Percentiles rank a stretch among this genome's conserved stretches.
Evolutionary conservation across 345 rosid genomes (phyloP).

Genomic region (Camelina sativa): DNA sequence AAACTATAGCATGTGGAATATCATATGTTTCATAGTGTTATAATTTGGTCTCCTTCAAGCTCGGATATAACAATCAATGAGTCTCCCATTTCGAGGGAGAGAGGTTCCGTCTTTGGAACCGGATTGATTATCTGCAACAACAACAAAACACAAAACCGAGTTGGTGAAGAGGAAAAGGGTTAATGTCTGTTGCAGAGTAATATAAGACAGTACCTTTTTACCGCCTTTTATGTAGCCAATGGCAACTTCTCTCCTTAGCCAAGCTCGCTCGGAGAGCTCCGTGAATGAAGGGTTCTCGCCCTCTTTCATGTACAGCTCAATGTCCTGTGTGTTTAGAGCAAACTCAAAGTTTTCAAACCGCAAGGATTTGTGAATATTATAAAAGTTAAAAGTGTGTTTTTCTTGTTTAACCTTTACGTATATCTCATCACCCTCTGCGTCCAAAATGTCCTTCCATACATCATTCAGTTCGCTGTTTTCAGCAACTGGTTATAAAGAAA

Average conservation of each 20-base stretch:
- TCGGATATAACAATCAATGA: constrained; percentile 88
- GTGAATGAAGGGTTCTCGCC: constrained; percentile 88
- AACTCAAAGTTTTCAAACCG: constrained; percentile 10
- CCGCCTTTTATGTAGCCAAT: constrained; percentile 82
- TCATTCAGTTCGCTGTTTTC: constrained; percentile 85
- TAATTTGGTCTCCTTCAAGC: constrained; percentile 69
- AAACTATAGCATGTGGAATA: constrained; percentile 18
- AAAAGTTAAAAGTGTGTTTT: constrained; percentile 9
- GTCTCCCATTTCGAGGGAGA: constrained; percentile 60
- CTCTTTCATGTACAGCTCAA: constrained; percentile 74
- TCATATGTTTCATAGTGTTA: constrained; percentile 13
- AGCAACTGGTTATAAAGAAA: constrained; percentile 61
- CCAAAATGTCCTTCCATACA: constrained; percentile 94
- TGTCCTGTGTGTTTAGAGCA: constrained; percentile 55
- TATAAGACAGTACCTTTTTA: constrained; percentile 55
- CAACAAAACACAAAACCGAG: background rate
- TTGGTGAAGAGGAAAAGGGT: background rate
- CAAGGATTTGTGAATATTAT: background rate
- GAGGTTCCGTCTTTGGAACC: constrained; percentile 63
- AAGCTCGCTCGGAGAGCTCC: constrained; percentile 85
- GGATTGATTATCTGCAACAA: constrained; percentile 84
- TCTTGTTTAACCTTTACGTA: constrained; percentile 69
- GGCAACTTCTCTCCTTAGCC: constrained; percentile 81
- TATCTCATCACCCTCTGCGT: constrained; percentile 97
- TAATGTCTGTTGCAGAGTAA: constrained; percentile 3